Evolutionary conservation across 495 filamentous ascomycete genomes (phyloP), one percentile per base, ranked within the genome.

Genomic region (Sabuloglossum arenarium): DNA sequence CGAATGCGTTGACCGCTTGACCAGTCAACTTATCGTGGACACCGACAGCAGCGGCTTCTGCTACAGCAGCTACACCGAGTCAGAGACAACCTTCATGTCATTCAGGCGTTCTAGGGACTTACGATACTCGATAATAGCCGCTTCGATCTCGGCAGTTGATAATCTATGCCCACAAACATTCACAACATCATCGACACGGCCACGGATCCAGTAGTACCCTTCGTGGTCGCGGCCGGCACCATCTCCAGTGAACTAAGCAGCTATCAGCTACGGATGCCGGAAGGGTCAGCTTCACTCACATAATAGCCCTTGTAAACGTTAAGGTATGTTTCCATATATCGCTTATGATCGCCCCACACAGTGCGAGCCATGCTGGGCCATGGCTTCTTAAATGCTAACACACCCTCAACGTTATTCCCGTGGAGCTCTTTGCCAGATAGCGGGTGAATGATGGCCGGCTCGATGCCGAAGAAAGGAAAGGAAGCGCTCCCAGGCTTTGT

Each of bases 351-450:
- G 59, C 88, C 93, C 86, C 88, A 99, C 59, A 99, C 89, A 45
- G 91, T 99, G 58, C 91, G 84, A 52, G 91, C 88, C 89, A 99
- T 97, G 69, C 87, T 94, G 25, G 91, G 91, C 93, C 93, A 99
- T 51, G 91, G 76, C 71, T 96, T 85, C 79, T 96, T 97, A 75
- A 99, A 90, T 49, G 87, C 90, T 56, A 99, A 75, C 21, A 99
- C 90, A 70, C 91, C 91, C 71, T 99, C 91, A 53, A 99, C 91
- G 65, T 97, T 88, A 63, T 99, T 97, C 39, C 93, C 91, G 61
- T 83, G 75, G 59, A 97, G 82, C 70, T 99, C 91, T 63, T 90
- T 83, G 53, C 89, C 89, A 23, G 86, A 90, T 46, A 97, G 84
- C 11, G 93, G 93, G 66, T 99, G 93, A 67, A 99, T 89, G 64